phyloP scores from a whole-genome alignment of 1,139 yeast genomes.

The Geotrichum phurueaensis region DNA sequence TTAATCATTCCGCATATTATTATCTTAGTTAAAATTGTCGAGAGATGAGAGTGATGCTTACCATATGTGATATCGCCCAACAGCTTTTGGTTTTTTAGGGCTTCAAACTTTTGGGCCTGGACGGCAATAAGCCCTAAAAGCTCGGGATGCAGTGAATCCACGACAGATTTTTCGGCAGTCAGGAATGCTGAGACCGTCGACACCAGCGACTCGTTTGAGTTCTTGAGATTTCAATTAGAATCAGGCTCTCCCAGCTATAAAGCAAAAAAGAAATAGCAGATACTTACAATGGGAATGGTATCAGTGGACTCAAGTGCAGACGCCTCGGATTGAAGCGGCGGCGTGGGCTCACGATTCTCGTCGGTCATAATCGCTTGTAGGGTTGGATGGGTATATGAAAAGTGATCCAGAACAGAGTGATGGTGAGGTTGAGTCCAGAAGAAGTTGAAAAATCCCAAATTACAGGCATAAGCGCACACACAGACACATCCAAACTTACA shows the following conservation, averaged over 20 bases:
- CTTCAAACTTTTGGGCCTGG: conserved; percentile 46
- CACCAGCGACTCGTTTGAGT: not conserved
- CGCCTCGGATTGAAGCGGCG: not conserved
- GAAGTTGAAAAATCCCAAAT: not conserved
- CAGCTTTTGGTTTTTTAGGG: conserved; percentile 47
- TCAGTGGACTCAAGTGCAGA: not conserved
- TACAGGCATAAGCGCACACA: not conserved
- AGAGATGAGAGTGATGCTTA: conserved; percentile 27
- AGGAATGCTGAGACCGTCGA: conserved; percentile 4
- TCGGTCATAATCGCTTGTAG: not conserved
- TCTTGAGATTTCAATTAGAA: not conserved
- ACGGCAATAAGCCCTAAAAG: conserved; percentile 36
- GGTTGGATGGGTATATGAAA: not conserved
- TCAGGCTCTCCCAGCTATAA: not conserved
- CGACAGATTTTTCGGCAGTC: not conserved
- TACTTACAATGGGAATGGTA: not conserved
- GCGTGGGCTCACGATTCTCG: not conserved
- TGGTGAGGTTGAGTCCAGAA: not conserved
- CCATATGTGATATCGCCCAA: conserved; percentile 44
- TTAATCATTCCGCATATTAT: not conserved
- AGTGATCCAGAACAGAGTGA: not conserved
- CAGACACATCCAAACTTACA: too few relatives aligned
- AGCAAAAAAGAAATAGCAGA: not conserved
- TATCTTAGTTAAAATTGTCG: conserved; percentile 39
- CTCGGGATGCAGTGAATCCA: not conserved